Conservation (phyloP, 768 basidiomycete genomes). For the Trametes maxima region DNA sequence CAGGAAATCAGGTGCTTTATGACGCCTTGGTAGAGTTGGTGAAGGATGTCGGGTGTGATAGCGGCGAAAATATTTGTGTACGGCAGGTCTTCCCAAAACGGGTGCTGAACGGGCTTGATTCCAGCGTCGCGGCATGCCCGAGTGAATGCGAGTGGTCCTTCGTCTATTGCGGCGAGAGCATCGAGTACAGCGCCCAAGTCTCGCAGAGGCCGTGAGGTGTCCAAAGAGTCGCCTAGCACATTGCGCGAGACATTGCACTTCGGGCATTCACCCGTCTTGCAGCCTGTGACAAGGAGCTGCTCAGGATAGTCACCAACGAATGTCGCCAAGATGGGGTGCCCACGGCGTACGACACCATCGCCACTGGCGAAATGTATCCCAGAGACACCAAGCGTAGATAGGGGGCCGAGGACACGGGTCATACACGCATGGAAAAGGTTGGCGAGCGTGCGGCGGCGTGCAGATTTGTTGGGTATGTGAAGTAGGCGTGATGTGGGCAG, state of each 20-base stretch:
- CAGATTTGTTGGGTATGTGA: constrained; percentile 24
- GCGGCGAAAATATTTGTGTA: constrained; percentile 29
- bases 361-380: constrained; percentile 26
- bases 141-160: constrained; percentile 7
- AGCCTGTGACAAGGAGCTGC: constrained; percentile 27
- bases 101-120: constrained; percentile 28
- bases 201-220: background rate
- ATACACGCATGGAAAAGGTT: constrained; percentile 33
- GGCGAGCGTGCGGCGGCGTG: constrained; percentile 22
- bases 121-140: constrained; percentile 19
- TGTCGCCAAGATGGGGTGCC: constrained; percentile 29
- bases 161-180: constrained; percentile 4
- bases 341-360: constrained; percentile 23
- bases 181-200: constrained; percentile 9
- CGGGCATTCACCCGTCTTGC: constrained; percentile 27
- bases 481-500: constrained; percentile 26
- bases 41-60: constrained; percentile 34
- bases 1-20: constrained; percentile 33
- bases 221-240: constrained; percentile 13
- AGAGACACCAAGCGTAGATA: constrained; percentile 10
- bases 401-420: constrained; percentile 13
- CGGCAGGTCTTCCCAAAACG: constrained; percentile 31
- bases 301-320: constrained; percentile 32
- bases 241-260: constrained; percentile 15
- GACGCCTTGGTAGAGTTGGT: constrained; percentile 35